Evolutionary conservation across 1,284 basidiomycete genomes (phyloP).

Genomic region (Fomitopsis betulina): DNA sequence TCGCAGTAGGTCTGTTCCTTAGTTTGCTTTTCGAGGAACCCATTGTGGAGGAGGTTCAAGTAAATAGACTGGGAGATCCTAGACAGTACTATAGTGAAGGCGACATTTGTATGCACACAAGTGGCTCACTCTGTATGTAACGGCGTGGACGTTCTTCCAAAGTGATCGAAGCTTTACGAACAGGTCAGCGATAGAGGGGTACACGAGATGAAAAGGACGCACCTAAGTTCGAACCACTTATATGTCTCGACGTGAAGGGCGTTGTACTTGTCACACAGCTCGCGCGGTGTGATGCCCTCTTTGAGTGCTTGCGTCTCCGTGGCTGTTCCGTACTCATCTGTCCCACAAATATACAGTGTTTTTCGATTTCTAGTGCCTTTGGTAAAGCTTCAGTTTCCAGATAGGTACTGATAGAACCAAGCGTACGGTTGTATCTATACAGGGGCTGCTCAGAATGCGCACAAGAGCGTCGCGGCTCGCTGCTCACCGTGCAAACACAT

Average conservation of each 20-base stretch:
- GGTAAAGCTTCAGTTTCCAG: background rate
- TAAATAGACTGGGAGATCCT: slow-evolving; percentile 92
- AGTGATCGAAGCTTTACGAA: slow-evolving; percentile 84
- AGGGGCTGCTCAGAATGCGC: slow-evolving; percentile 20
- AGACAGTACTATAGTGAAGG: background rate
- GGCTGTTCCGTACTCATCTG: slow-evolving; percentile 98
- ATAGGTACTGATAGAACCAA: background rate
- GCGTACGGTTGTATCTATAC: slow-evolving; percentile 64
- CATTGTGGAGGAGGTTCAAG: slow-evolving; percentile 75
- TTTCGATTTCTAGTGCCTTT: slow-evolving; percentile 71
- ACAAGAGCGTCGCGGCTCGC: slow-evolving; percentile 1
- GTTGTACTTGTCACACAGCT: slow-evolving; percentile 94
- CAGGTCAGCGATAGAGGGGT: background rate
- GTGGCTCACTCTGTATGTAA: slow-evolving; percentile 79
- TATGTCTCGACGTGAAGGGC: slow-evolving; percentile 90
- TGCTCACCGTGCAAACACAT: slow-evolving; percentile 91
- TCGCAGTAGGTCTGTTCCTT: slow-evolving; percentile 94
- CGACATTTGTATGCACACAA: background rate
- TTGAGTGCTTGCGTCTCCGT: slow-evolving; percentile 98
- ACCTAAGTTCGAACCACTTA: slow-evolving; percentile 91
- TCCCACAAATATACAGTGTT: slow-evolving; percentile 90
- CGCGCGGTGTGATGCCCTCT: slow-evolving; percentile 83
- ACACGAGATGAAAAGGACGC: slow-evolving; percentile 17
- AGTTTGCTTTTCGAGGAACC: slow-evolving; percentile 74
- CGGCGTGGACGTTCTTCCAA: slow-evolving; percentile 92